Evolutionary conservation across 1,284 basidiomycete genomes (phyloP).

Genomic region (Apiotrichum brassicae): DNA sequence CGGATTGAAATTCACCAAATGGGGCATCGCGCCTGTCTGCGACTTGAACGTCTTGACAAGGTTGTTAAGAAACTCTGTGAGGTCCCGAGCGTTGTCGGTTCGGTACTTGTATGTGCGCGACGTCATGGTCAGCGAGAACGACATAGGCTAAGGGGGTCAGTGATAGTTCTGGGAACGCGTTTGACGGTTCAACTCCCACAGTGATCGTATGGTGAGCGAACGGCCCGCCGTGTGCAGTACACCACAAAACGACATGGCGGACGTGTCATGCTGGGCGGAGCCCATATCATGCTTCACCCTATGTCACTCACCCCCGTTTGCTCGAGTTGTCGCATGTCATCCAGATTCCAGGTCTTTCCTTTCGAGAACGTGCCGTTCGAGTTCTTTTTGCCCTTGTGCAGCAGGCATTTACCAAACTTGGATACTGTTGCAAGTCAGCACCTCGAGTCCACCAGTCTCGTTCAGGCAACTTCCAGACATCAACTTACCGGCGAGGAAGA

Average conservation of each 20-base stretch:
- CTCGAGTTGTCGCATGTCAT: constrained; percentile 72
- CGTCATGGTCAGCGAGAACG: constrained; percentile 73
- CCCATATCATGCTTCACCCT: too few relatives aligned
- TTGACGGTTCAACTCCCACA: too few relatives aligned
- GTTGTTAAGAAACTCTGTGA: constrained; percentile 58
- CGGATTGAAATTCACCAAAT: constrained; percentile 38
- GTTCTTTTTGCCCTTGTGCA: constrained; percentile 96
- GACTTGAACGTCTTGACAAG: constrained; percentile 63
- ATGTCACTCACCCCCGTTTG: constrained; percentile 65
- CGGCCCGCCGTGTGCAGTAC: too few relatives aligned
- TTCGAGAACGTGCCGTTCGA: constrained; percentile 92
- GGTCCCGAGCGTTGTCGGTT: constrained; percentile 67
- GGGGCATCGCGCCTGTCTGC: constrained; percentile 53
- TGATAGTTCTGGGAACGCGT: too few relatives aligned
- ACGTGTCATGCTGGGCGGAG: too few relatives aligned
- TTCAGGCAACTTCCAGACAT: background rate
- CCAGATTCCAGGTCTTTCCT: constrained; percentile 90
- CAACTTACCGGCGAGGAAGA: constrained; percentile 74
- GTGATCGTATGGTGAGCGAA: too few relatives aligned
- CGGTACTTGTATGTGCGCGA: constrained; percentile 76
- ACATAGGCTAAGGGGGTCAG: constrained; percentile 51
- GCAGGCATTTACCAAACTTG: constrained; percentile 59
- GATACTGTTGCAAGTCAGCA: constrained; percentile 52
- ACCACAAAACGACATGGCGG: too few relatives aligned
- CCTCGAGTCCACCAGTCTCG: too few relatives aligned